Percentiles rank a stretch among this genome's conserved stretches.
Conservation (phyloP, 768 basidiomycete species). For the Tylopilus vinaceipallidus region DNA sequence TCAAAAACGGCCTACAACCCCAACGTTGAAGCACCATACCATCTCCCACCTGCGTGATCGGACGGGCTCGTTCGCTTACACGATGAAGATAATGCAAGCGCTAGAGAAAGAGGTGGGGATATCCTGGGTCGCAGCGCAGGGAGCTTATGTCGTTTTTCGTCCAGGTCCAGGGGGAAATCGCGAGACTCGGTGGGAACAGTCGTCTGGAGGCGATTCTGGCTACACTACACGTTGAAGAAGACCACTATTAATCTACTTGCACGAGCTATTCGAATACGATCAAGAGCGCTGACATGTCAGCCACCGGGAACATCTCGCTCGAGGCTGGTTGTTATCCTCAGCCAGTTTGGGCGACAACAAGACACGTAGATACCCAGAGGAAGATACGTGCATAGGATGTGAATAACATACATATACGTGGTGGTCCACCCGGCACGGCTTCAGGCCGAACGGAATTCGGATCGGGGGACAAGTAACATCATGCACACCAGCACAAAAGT, state of each 20-base stretch:
- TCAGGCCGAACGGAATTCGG: too few relatives aligned
- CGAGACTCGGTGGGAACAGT: slow-evolving; percentile 71
- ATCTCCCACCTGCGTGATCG: slow-evolving; percentile 73
- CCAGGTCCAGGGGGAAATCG: slow-evolving; percentile 63
- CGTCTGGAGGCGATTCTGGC: slow-evolving; percentile 58
- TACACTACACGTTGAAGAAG: slow-evolving; percentile 43
- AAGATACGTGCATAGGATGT: too few relatives aligned
- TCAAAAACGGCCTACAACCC: slow-evolving; percentile 82
- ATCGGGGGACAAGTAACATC: too few relatives aligned
- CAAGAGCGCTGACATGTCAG: too few relatives aligned
- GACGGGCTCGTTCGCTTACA: slow-evolving; percentile 88
- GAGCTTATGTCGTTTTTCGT: neutral
- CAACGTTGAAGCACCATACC: slow-evolving; percentile 46
- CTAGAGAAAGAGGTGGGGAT: slow-evolving; percentile 45
- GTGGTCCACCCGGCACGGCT: too few relatives aligned
- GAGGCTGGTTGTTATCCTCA: too few relatives aligned
- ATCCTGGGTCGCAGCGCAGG: neutral
- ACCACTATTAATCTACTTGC: too few relatives aligned
- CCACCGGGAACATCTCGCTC: too few relatives aligned
- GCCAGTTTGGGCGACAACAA: too few relatives aligned
- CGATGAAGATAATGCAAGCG: slow-evolving; percentile 59
- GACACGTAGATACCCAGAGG: too few relatives aligned
- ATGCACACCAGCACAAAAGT: too few relatives aligned
- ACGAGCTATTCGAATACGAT: neutral
- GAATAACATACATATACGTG: too few relatives aligned